Conservation (phyloP, 2,329 filamentous ascomycete genomes). For the Cladophialophora chaetospira region DNA sequence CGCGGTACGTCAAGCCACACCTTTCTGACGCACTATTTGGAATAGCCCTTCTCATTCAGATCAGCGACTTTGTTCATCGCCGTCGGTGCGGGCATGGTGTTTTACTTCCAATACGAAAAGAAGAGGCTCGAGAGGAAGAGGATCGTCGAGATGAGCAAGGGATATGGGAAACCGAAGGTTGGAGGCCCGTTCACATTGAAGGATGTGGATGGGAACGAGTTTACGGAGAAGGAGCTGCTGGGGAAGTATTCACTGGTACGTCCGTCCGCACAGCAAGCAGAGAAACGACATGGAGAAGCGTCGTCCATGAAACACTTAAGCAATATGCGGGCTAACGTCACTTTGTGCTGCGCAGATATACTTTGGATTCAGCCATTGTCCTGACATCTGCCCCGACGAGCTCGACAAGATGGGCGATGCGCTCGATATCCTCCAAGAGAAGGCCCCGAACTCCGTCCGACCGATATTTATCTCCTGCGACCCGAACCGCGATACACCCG, state of each 20-base stretch:
- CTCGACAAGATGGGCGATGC: constrained; percentile 99
- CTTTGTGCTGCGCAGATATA: constrained; percentile 67
- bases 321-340: neutral
- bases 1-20: constrained; percentile 24
- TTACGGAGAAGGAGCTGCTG: constrained; percentile 78
- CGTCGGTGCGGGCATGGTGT: constrained; percentile 74
- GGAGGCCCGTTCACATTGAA: constrained; percentile 81
- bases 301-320: too few species aligned
- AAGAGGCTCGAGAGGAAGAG: constrained; percentile 84
- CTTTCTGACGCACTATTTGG: constrained; percentile 19
- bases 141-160: constrained; percentile 88
- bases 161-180: constrained; percentile 88
- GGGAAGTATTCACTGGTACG: constrained; percentile 70
- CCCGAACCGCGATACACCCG: constrained; percentile 83
- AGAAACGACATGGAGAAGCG: too few species aligned
- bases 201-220: constrained; percentile 77
- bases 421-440: constrained; percentile 67
- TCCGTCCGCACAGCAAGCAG: constrained; percentile 14
- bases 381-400: constrained; percentile 98
- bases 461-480: constrained; percentile 96
- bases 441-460: constrained; percentile 55
- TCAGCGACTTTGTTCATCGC: constrained; percentile 81
- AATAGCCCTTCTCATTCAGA: constrained; percentile 88
- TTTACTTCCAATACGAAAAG: constrained; percentile 95
- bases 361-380: constrained; percentile 97